A percentile compares a stretch with the other conserved stretches of the same genome.
Evolutionary conservation across 176 grass and related monocot species (phyloP).

Genomic region (Zea luxurians): DNA sequence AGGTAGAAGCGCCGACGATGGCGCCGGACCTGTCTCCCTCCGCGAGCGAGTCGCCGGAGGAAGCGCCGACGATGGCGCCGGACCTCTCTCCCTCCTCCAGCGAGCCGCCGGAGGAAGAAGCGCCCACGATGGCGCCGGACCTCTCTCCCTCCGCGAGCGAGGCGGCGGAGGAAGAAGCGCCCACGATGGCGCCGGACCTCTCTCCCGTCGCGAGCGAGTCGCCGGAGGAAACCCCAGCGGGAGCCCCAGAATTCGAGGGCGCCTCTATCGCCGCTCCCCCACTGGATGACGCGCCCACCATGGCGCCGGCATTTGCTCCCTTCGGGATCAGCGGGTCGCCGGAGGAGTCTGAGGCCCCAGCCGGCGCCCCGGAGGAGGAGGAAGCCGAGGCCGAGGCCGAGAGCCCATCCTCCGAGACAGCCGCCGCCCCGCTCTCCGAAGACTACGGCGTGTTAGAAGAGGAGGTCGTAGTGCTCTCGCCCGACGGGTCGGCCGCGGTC

Average conservation of each 20-base stretch:
- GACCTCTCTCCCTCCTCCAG: background rate
- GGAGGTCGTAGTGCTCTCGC: background rate
- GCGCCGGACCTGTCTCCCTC: background rate
- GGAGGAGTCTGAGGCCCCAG: conserved; percentile 3
- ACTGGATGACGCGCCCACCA: background rate
- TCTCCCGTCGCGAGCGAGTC: background rate
- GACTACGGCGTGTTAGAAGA: conserved; percentile 26
- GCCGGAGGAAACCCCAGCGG: conserved; percentile 22
- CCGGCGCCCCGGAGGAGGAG: conserved; percentile 29
- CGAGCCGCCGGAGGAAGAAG: background rate
- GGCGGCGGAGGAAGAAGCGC: background rate
- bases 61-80: background rate
- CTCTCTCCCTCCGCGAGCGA: background rate
- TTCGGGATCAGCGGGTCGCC: background rate
- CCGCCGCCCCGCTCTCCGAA: conserved; percentile 9
- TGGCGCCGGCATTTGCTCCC: background rate
- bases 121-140: background rate
- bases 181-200: background rate
- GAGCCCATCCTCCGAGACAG: background rate
- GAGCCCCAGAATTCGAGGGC: conserved; percentile 5
- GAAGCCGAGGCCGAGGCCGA: conserved; percentile 3
- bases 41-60: background rate
- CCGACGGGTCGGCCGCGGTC: background rate
- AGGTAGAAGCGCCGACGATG: background rate
- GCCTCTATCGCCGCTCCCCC: background rate